Conservation (phyloP, 2,329 filamentous ascomycete species). For the Penicillium sp. region DNA sequence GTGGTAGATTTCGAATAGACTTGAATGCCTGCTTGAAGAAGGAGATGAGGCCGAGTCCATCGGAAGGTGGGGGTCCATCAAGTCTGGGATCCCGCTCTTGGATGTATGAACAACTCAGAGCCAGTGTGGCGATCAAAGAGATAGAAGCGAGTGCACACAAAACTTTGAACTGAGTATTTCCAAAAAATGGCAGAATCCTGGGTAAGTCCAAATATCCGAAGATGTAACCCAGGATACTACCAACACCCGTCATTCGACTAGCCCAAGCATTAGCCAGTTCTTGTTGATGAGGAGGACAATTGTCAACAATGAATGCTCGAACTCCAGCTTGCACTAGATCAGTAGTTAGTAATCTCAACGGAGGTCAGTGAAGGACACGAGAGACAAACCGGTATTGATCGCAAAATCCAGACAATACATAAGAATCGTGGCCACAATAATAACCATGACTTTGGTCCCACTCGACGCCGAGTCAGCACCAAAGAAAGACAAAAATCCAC, state of each 20-base stretch:
- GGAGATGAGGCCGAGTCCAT: slow-evolving; percentile 64
- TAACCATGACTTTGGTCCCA: slow-evolving; percentile 64
- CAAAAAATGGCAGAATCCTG: slow-evolving; percentile 71
- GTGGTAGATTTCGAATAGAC: slow-evolving; percentile 74
- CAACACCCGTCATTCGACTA: slow-evolving; percentile 77
- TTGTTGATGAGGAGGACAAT: slow-evolving; percentile 87
- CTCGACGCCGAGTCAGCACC: slow-evolving; percentile 65
- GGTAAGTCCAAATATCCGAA: slow-evolving; percentile 82
- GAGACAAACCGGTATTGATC: slow-evolving; percentile 74
- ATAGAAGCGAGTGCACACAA: slow-evolving; percentile 82
- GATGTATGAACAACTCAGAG: slow-evolving; percentile 67
- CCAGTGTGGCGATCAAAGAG: slow-evolving; percentile 66
- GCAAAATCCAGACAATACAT: slow-evolving; percentile 91
- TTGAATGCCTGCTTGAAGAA: slow-evolving; percentile 79
- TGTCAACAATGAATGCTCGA: slow-evolving; percentile 78
- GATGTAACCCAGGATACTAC: slow-evolving; percentile 87
- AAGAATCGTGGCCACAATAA: slow-evolving; percentile 76
- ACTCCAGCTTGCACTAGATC: slow-evolving; percentile 69
- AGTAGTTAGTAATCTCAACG: slow-evolving; percentile 10
- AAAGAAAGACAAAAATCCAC: slow-evolving; percentile 65
- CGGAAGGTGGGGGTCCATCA: slow-evolving; percentile 61
- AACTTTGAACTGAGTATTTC: slow-evolving; percentile 87
- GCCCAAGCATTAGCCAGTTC: slow-evolving; percentile 94
- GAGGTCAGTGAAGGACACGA: not conserved
- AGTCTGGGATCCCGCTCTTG: slow-evolving; percentile 76